Conservation (phyloP, 768 basidiomycete species). For the Tubosaeta sp. region DNA sequence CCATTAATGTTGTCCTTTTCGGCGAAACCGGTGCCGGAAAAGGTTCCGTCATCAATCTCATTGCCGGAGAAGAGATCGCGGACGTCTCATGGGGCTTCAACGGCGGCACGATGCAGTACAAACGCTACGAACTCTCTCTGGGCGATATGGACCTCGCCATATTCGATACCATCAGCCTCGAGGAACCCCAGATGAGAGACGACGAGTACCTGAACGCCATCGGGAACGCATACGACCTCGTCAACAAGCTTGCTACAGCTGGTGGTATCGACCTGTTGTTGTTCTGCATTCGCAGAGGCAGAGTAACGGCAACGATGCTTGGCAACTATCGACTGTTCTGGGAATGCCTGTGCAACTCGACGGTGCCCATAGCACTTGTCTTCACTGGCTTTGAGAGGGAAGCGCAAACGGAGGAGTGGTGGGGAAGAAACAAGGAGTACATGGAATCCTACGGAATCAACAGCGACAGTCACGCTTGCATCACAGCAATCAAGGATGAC, state of each 20-base stretch:
- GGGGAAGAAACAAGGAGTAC: slow-evolving; percentile 24
- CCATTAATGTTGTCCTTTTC: slow-evolving; percentile 38
- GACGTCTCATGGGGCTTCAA: slow-evolving; percentile 24
- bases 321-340: slow-evolving; percentile 39
- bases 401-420: slow-evolving; percentile 32
- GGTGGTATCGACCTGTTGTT: slow-evolving; percentile 41
- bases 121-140: slow-evolving; percentile 24
- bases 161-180: slow-evolving; percentile 35
- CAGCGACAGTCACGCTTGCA: slow-evolving; percentile 29
- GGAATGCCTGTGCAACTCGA: slow-evolving; percentile 35
- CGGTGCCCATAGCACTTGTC: slow-evolving; percentile 38
- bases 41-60: slow-evolving; percentile 30
- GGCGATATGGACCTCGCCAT: slow-evolving; percentile 16
- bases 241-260: slow-evolving; percentile 23
- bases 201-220: slow-evolving; percentile 26
- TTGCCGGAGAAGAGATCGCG: slow-evolving; percentile 22
- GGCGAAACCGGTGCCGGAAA: slow-evolving; percentile 38
- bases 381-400: slow-evolving; percentile 39
- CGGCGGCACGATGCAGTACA: slow-evolving; percentile 35
- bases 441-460: slow-evolving; percentile 21
- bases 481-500: slow-evolving; percentile 26
- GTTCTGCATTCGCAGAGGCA: slow-evolving; percentile 38
- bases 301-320: slow-evolving; percentile 33
- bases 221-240: slow-evolving; percentile 30
- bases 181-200: slow-evolving; percentile 27